Evolutionary conservation across 805 yeast species (phyloP).

Genomic region (Wickerhamiella australiensis): DNA sequence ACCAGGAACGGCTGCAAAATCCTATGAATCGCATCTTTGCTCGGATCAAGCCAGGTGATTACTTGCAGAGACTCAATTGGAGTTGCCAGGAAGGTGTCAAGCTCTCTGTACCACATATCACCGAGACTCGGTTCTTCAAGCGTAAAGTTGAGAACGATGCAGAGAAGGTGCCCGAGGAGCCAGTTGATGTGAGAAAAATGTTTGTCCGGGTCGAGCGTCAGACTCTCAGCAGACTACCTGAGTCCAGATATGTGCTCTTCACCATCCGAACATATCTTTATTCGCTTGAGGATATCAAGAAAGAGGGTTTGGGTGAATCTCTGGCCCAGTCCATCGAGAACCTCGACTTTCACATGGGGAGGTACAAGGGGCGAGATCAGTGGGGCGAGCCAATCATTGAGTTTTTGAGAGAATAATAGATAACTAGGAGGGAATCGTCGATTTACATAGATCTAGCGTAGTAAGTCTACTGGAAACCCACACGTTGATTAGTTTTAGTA

Average conservation of each 20-base stretch:
- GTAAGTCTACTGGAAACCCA: too few species aligned
- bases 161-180: constrained; percentile 23
- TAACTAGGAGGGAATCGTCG: too few species aligned
- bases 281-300: constrained; percentile 37
- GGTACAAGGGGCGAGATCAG: constrained; percentile 19
- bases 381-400: constrained; percentile 20
- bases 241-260: constrained; percentile 36
- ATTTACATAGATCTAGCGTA: too few species aligned
- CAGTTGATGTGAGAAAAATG: constrained; percentile 31
- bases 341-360: constrained; percentile 17
- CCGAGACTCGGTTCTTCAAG: constrained; percentile 29
- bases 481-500: too few species aligned
- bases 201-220: constrained; percentile 52
- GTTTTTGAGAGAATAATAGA: constrained; percentile 10
- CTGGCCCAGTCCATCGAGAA: constrained; percentile 51
- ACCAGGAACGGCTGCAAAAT: constrained; percentile 40
- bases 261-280: constrained; percentile 45
- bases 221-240: constrained; percentile 40
- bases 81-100: constrained; percentile 34
- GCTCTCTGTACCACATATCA: background rate
- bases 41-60: constrained; percentile 16
- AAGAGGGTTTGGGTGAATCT: constrained; percentile 37
- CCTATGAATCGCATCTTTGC: constrained; percentile 60
- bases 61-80: constrained; percentile 5
- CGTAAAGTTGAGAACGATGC: constrained; percentile 36